Evolutionary conservation across 2,329 filamentous ascomycete genomes (phyloP).

Genomic region (Colletotrichum spinosum): DNA sequence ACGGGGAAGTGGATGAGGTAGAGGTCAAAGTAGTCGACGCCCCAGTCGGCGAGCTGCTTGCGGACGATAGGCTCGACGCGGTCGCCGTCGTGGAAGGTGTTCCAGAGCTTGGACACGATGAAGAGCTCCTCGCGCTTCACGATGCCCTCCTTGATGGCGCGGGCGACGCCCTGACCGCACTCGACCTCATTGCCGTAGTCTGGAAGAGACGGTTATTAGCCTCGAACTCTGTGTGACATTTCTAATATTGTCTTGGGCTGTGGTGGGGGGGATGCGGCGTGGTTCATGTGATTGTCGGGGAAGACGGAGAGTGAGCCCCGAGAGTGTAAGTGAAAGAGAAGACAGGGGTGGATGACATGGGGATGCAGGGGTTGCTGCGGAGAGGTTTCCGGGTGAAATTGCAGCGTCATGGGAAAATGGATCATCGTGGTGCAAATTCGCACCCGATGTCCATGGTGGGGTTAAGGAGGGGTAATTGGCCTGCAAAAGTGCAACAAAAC

Average conservation of each 20-base stretch:
- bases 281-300: conserved; percentile 16
- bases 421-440: conserved; percentile 13
- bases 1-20: conserved; percentile 93
- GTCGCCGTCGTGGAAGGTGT: conserved; percentile 87
- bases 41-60: conserved; percentile 85
- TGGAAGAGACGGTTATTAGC: conserved; percentile 45
- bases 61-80: conserved; percentile 80
- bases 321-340: conserved; percentile 19
- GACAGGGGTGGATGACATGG: conserved; percentile 18
- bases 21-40: conserved; percentile 89
- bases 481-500: conserved; percentile 15
- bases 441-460: conserved; percentile 33
- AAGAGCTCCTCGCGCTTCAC: conserved; percentile 90
- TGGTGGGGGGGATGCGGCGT: background rate
- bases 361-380: conserved; percentile 17
- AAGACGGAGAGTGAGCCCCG: conserved; percentile 6
- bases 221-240: background rate
- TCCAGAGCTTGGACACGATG: conserved; percentile 94
- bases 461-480: conserved; percentile 36
- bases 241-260: background rate
- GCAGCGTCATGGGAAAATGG: conserved; percentile 19
- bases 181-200: conserved; percentile 89
- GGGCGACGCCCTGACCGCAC: conserved; percentile 79
- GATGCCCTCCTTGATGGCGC: conserved; percentile 83
- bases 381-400: conserved; percentile 33